phyloP scores from a whole-genome alignment of 2,329 filamentous ascomycete genomes.

The Chrysoporthe cubensis region DNA sequence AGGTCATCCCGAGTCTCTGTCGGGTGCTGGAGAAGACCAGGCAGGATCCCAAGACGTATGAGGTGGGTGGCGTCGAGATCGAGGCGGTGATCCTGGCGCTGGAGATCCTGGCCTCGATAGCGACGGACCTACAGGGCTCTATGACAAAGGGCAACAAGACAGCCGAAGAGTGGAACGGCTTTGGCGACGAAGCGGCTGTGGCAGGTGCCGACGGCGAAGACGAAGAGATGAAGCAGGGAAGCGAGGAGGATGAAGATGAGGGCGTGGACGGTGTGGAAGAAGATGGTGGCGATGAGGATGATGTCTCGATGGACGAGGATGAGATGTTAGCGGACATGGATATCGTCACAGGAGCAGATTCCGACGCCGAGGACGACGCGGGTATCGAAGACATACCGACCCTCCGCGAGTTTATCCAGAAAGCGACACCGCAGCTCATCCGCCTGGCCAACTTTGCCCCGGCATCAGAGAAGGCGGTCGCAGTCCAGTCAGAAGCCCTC shows the following conservation, averaged over 20 bases:
- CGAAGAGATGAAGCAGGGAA: slow-evolving; percentile 29
- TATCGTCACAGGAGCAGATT: slow-evolving; percentile 57
- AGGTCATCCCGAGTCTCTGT: slow-evolving; percentile 51
- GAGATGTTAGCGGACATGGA: slow-evolving; percentile 60
- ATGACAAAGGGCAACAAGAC: slow-evolving; percentile 49
- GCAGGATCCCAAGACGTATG: slow-evolving; percentile 32
- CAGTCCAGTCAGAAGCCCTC: slow-evolving; percentile 58
- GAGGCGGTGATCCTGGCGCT: slow-evolving; percentile 60
- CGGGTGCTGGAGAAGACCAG: slow-evolving; percentile 43
- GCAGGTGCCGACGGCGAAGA: slow-evolving; percentile 36
- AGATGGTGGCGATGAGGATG: slow-evolving; percentile 42
- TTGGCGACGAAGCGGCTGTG: slow-evolving; percentile 46
- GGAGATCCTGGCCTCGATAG: slow-evolving; percentile 67
- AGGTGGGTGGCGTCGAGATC: slow-evolving; percentile 42
- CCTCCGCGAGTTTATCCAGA: slow-evolving; percentile 51
- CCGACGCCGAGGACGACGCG: slow-evolving; percentile 45
- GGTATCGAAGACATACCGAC: slow-evolving; percentile 58
- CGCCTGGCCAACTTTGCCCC: slow-evolving; percentile 49
- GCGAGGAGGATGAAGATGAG: slow-evolving; percentile 33
- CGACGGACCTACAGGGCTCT: slow-evolving; percentile 59
- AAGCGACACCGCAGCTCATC: slow-evolving; percentile 53
- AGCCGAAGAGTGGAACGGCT: slow-evolving; percentile 45
- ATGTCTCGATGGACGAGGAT: slow-evolving; percentile 53
- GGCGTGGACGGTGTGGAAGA: slow-evolving; percentile 42
- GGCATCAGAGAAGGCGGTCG: slow-evolving; percentile 45